Base-by-base conservation (phyloP, 2,329 filamentous ascomycete genomes). In the Aspergillus hiratsukae region DNA sequence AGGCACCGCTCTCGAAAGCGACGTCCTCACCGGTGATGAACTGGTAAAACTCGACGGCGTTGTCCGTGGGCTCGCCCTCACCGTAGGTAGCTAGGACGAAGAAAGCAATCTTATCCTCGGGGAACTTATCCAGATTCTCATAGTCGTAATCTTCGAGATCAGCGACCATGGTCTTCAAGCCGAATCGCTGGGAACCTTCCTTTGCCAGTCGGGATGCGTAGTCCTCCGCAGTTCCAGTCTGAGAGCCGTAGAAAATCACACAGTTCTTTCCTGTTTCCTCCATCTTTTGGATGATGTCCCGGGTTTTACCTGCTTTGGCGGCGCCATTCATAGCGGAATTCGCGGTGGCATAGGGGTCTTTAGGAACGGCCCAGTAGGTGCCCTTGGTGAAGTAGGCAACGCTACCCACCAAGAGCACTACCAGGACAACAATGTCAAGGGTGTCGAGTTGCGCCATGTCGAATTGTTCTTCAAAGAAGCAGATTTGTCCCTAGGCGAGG, bases 1-100 rank as follows among this genome's bases (percentile, higher is more conserved):
- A 70, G 54, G 74, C 78, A 66, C 86, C 84, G 69, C 91, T 85
- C 64, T 89, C 89, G 77, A 97, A 97, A 64, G 84, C 78, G 56
- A 88, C 81, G 55, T 94, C 90, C 19, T 97, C 92, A 62, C 83
- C 84, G 51, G 84, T 89, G 69, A 97, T 83, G 77, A 97, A 97
- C 74, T 99, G 94, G 79, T 96, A 97, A 79, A 99, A 99, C 66
- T 99, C 94, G 61, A 97, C 94, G 6, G 95, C 94, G 71, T 99
- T 99, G 71, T 99, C 94, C 31, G 95, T 99, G 48, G 94, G 94
- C 77, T 99, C 95, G 61, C 94, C 94, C 81, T 99, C 94, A 64
- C 94, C 94, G 69, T 99, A 99, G 37, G 95, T 99, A 52, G 94
- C 94, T 61, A 99, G 83, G 58, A 99, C 88, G 72, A 99, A 99